Evolutionary conservation across 805 yeast genomes (phyloP), one percentile per base, ranked within the genome.

Genomic region (Metschnikowia baotianmanensis): DNA sequence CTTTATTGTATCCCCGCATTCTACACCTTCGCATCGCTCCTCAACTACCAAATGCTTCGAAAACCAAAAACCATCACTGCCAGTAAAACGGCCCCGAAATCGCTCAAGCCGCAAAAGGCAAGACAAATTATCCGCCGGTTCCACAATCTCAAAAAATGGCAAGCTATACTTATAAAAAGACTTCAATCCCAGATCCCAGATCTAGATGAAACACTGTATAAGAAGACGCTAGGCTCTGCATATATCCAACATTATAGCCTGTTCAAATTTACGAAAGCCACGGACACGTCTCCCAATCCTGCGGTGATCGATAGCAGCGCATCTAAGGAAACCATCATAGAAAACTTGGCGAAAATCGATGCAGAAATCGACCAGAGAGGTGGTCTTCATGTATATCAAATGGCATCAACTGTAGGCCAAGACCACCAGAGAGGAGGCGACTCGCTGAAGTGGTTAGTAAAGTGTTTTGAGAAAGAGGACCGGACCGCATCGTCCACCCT

Each of bases 321-420:
- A 2, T 32, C 42, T 20, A 30, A 39, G 8, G 26, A 26, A 2
- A 50, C 59, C 7, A 44, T 65, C 12, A 53, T 62, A 2, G 35
- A 37, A 1, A 52, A 57, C 5, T 59, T 84, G 10, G 83, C 77
- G 0, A 69, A 69, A 36, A 76, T 89, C 5, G 83, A 80, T 46
- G 72, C 68, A 3, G 89, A 86, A 54, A 72, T 84, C 3, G 67
- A 67, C 7, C 71, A 66, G 30, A 67, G 80, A 31, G 97, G 96
- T 0, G 97, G 96, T 0, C 59, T 91, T 2, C 73, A 78, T 36
- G 76, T 77, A 9, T 91, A 91, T 58, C 99, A 91, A 56, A 62
- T 72, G 16, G 98, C 98, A 0, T 86, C 96, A 2, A 76, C 84
- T 1, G 78, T 80, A 36, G 99, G 99, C 0, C 99, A 91, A 54